Evolutionary conservation across 2,329 filamentous ascomycete species (phyloP).

Genomic region (Verticillium alfalfae): DNA sequence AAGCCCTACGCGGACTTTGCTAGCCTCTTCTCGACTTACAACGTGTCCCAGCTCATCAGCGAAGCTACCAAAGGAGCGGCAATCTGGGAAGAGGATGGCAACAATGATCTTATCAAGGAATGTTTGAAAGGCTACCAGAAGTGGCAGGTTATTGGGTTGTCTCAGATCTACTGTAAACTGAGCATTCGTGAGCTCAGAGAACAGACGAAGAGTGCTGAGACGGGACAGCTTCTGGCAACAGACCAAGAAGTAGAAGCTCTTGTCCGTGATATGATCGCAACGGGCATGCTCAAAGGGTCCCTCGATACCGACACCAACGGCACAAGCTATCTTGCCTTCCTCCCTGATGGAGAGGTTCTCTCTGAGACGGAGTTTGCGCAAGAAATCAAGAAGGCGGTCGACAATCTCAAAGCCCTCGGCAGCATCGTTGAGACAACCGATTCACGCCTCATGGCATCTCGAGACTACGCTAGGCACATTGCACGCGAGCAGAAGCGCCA

Average conservation of each 20-base stretch:
- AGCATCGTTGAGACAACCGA: constrained; percentile 45
- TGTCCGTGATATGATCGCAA: constrained; percentile 49
- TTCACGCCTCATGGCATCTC: constrained; percentile 47
- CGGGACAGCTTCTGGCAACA: constrained; percentile 33
- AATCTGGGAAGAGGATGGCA: constrained; percentile 68
- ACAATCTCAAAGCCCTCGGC: constrained; percentile 37
- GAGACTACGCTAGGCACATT: constrained; percentile 48
- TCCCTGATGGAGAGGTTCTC: constrained; percentile 31
- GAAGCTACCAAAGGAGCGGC: constrained; percentile 54
- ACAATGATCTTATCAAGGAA: constrained; percentile 63
- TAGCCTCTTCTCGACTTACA: constrained; percentile 55
- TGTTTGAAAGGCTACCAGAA: constrained; percentile 67
- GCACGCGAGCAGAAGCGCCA: constrained; percentile 37
- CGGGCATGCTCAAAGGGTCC: constrained; percentile 45
- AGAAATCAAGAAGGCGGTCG: constrained; percentile 35
- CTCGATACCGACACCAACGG: constrained; percentile 28
- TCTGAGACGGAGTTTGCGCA: constrained; percentile 45
- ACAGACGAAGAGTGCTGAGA: constrained; percentile 49
- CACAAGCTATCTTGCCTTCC: constrained; percentile 46
- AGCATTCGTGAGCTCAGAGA: constrained; percentile 47
- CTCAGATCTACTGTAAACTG: constrained; percentile 62
- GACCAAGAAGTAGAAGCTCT: constrained; percentile 40
- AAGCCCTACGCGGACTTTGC: constrained; percentile 69
- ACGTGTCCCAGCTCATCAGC: constrained; percentile 52
- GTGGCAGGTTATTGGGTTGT: constrained; percentile 69